Base-by-base conservation (phyloP, 495 filamentous ascomycete species). In the Annulohypoxylon bovei region DNA sequence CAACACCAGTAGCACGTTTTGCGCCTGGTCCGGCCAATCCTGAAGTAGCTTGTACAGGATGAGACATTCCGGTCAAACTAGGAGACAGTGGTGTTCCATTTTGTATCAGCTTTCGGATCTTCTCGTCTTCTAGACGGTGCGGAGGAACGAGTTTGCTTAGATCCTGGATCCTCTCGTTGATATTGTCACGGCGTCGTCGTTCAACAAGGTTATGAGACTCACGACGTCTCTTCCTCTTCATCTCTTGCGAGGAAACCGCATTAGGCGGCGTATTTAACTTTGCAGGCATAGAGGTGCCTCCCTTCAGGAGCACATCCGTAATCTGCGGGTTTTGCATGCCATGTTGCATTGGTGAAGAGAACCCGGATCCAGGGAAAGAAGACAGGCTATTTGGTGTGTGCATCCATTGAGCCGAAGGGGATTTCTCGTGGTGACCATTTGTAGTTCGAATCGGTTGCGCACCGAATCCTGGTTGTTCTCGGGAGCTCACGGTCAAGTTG, bases 191-290 rank as follows among this genome's bases (percentile, higher is more conserved):
- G 49, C 95, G 91, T 32, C 95, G 90, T 54, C 95, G 92, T 78
- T 99, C 95, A 8, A 99, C 95, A 46, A 97, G 84, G 73, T 99
- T 99, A 81, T 99, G 95, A 0, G 94, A 97, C 72, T 97, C 95
- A 16, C 95, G 88, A 50, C 95, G 88, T 65, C 94, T 86, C 72
- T 94, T 90, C 65, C 92, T 88, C 85, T 98, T 97, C 72, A 93
- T 92, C 81, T 99, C 95, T 75, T 97, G 94, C 0, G 93, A 87
- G 11, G 91, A 88, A 46, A 88, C 75, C 68, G 80, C 81, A 65
- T 86, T 79, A 22, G 82, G 60, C 35, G 81, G 70, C 11, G 70
- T 65, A 47, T 82, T 83, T 16, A 87, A 72, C 67, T 86, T 87
- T 0, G 86, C 77, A 8, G 85, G 85, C 84, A 88, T 85, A 18